Base-by-base conservation (phyloP, 768 basidiomycete species). In the Rossbeevera mucosa region DNA sequence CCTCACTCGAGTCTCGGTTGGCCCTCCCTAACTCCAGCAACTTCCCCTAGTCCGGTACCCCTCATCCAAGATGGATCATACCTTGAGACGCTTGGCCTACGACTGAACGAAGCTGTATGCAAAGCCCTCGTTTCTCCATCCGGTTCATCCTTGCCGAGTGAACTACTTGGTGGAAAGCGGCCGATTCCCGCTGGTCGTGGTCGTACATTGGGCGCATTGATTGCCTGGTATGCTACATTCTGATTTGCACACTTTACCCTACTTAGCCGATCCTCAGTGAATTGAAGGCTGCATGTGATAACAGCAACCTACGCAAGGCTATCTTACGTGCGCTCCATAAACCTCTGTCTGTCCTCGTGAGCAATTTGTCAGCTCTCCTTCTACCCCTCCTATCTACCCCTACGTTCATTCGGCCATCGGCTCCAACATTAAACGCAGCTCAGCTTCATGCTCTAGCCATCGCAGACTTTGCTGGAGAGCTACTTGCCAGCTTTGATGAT, bases 11-110 rank as follows among this genome's bases (percentile, higher is more conserved):
- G 76, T 56, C 83, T 87, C 65, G 76, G 80, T 55, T 79, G 80
- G 29, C 74, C 84, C 2, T 74, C 82, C 13, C 51, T 63, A 26
- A 68, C 76, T 0, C 57, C 58, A 16, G 59, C 71, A 5, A 56
- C 69, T 14, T 62, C 73, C 4, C 57, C 71, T 0, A 61, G 60
- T 44, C 62, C 74, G 3, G 64, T 74, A 4, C 73, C 80, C 7
- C 77, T 84, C 28, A 70, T 85, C 26, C 88, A 88, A 58, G 88
- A 91, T 66, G 86, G 85, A 51, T 87, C 87, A 12, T 91, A 90
- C 69, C 74, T 91, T 48, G 85, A 90, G 64, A 80, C 82, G 52
- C 79, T 91, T 42, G 77, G 83, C 59, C 74, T 90, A 50, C 89
- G 86, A 64, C 74, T 92, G 42, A 89, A 85, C 62, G 90, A 92